Base-by-base conservation (phyloP, 768 basidiomycete species). In the Leucogyrophana mollusca region DNA sequence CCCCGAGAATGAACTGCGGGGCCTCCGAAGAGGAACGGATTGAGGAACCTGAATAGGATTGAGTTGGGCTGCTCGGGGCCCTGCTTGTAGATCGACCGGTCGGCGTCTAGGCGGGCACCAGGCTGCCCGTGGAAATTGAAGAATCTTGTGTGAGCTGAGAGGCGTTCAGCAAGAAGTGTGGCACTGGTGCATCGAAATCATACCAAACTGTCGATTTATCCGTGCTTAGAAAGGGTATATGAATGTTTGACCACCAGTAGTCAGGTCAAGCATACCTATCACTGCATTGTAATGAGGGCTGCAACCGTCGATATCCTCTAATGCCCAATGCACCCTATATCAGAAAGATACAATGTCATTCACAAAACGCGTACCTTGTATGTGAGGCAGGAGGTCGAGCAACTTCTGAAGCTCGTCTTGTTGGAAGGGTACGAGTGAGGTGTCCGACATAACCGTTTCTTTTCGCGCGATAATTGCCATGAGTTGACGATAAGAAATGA, bases 111-210 rank as follows among this genome's bases (percentile, higher is more conserved):
- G n/a, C 39, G 39, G 22, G 39, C 39, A 24, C 39, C 39, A 40
- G 23, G 14, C 7, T 40, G 18, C n/a, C 39, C 39, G 25, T 25
- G 23, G 22, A 40, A 40, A 25, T 40, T 40, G 39, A 40, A 25
- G 22, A 40, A 40, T 23, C 25, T 17, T 5, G 39, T 21, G 6
- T 24, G 39, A 5, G 25, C 39, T 40, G 13, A 8, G 16, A n/a
- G n/a, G n/a, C n/a, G n/a, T n/a, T n/a, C n/a, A n/a, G n/a, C n/a
- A n/a, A n/a, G n/a, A n/a, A n/a, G n/a, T n/a, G n/a, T n/a, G n/a
- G n/a, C n/a, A n/a, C n/a, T n/a, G n/a, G 40, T 36, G 18, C 47
- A 49, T 11, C 47, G 47, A 14, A 56, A 45, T 5, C 45, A 27
- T 13, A 30, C 27, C 27, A 13, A 30, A 30, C 13, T 30, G 27